Conservation (phyloP, 2,329 filamentous ascomycete species). For the Hypoxylon sp. region DNA sequence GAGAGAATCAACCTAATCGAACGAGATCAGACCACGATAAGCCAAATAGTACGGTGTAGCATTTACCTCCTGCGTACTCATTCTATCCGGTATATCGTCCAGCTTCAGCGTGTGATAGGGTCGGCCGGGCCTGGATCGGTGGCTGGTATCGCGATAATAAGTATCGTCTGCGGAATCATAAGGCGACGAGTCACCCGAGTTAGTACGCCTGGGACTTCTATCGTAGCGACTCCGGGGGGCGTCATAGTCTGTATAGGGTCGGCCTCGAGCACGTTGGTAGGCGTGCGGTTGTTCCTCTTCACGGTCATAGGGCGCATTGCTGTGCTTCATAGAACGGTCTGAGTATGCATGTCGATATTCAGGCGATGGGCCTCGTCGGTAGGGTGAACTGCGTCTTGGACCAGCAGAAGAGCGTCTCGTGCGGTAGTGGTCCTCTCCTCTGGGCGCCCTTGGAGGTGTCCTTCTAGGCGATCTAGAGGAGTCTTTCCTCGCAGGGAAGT, state of each 20-base stretch:
- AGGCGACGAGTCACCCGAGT: conserved; percentile 40
- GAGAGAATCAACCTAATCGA: conserved; percentile 41
- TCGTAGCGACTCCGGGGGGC: conserved; percentile 32
- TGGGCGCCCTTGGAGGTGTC: conserved; percentile 40
- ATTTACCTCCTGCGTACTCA: conserved; percentile 42
- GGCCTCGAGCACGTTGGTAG: conserved; percentile 32
- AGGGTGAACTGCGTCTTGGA: conserved; percentile 34
- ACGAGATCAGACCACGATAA: not conserved
- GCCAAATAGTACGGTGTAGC: not conserved
- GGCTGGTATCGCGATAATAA: conserved; percentile 37
- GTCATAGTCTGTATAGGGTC: conserved; percentile 37
- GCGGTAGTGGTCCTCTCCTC: conserved; percentile 42
- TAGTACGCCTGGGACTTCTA: conserved; percentile 37
- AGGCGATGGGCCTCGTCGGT: conserved; percentile 33
- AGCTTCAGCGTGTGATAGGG: conserved; percentile 47
- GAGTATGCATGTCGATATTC: conserved; percentile 24
- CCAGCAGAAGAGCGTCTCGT: conserved; percentile 26
- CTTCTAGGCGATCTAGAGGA: conserved; percentile 46
- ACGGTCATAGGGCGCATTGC: conserved; percentile 26
- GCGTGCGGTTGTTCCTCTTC: conserved; percentile 32
- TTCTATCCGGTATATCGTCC: conserved; percentile 45
- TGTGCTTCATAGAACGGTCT: conserved; percentile 13
- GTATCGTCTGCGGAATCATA: conserved; percentile 40
- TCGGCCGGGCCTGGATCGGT: conserved; percentile 42
- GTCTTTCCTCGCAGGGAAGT: conserved; percentile 47